Evolutionary conservation across 2,329 filamentous ascomycete species (phyloP).

Genomic region (Pseudogymnoascus sp.): DNA sequence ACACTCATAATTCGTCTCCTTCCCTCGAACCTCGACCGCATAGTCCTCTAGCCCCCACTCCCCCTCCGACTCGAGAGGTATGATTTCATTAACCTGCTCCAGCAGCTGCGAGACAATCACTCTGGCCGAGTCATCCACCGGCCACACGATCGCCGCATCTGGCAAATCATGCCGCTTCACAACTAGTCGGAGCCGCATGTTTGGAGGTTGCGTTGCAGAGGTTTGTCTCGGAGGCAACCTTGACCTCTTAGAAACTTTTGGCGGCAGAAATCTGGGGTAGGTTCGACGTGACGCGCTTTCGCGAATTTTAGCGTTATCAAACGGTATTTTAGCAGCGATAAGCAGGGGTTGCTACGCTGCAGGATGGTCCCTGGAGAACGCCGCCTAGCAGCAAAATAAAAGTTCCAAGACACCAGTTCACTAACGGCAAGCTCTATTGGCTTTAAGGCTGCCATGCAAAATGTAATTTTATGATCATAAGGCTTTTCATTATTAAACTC

Average conservation of each 20-base stretch:
- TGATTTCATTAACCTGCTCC: conserved; percentile 66
- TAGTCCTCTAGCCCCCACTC: conserved; percentile 90
- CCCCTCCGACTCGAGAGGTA: conserved; percentile 66
- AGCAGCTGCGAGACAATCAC: conserved; percentile 70
- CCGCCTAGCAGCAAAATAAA: not conserved
- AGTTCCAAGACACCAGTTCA: not conserved
- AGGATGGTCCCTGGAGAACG: not conserved
- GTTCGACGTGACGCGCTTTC: not conserved
- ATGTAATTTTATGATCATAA: conserved; percentile 1
- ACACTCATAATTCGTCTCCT: conserved; percentile 67
- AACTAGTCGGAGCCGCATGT: conserved; percentile 64
- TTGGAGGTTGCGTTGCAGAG: not conserved
- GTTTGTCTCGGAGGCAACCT: not conserved
- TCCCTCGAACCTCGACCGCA: conserved; percentile 60
- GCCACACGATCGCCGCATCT: conserved; percentile 64
- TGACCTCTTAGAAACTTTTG: not conserved
- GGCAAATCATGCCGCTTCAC: conserved; percentile 69
- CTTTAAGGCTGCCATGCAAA: not conserved
- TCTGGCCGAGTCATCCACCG: conserved; percentile 46
- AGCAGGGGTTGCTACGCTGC: not conserved
- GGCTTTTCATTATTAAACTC: conserved; percentile 5
- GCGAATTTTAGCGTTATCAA: conserved; percentile 5
- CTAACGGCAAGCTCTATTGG: not conserved
- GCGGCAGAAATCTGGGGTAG: not conserved
- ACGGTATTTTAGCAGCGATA: not conserved